Evolutionary conservation across 2,329 filamentous ascomycete genomes (phyloP), one percentile per base, ranked within the genome.

Genomic region (Neurospora sp.): DNA sequence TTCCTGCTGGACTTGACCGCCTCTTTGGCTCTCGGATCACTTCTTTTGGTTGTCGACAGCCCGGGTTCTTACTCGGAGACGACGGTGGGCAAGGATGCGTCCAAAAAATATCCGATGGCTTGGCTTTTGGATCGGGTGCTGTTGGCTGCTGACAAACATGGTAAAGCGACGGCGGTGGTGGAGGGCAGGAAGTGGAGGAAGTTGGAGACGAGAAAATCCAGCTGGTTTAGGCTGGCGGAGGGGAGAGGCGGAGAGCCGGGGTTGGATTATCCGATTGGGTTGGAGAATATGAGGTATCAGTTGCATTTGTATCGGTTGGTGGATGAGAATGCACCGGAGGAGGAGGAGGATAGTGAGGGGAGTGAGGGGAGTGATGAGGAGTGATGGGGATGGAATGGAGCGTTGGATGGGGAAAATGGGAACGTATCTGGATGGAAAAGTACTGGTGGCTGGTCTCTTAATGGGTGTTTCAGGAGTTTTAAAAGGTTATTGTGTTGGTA

Each of bases 201-300:
- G 79, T 71, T 97, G 2, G 83, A 91, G 69, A 88, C 88, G 28
- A 85, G 93, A 72, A 93, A 97, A 67, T 93, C 92, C 2, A 82
- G 87, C 69, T 98, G 95, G 95, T 97, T 95, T 80, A 87, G 95
- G 62, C 81, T 97, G 42, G 84, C 87, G 1, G 72, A 67, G 15
- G 38, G 33, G 13, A 36, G 40, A 19, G 36, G 28, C 1, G 69
- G 42, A 3, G 66, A 43, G 3, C n/a, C 23, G n/a, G 82, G 79
- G 17, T 80, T 97, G 73, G 83, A 84, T 52, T 98, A 97, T 81
- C 91, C 93, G 8, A 93, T 97, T 75, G 86, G 89, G 68, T 81
- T 98, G 77, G 95, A 98, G 82, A 93, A 97, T 78, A 97, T 97
- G 94, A 89, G 94, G 66, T 97, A 95, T 80, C 95, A 98, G 80